These are phyloP conservation scores for Pochonia chlamydosporia DNA, from an alignment of 2,329 filamentous ascomycete genomes.

Conservation along the genomic window DNA sequence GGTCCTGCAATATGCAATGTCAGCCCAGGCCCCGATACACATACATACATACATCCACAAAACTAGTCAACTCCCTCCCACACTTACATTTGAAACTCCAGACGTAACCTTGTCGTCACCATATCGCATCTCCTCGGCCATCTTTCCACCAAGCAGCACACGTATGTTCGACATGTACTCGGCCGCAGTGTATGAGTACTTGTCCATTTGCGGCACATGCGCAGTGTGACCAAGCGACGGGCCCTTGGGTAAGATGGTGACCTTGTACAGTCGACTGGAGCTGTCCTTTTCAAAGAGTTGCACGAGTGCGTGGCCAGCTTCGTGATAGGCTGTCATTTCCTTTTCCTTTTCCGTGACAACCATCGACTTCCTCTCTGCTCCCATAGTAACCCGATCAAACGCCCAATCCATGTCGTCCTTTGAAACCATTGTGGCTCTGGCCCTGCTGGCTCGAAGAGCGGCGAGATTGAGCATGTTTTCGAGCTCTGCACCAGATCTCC, in stretches of 20 bases:
- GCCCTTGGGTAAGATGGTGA: conserved; percentile 91
- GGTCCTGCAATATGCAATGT: conserved; percentile 52
- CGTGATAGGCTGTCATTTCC: conserved; percentile 90
- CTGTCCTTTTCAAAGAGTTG: conserved; percentile 71
- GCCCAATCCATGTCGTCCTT: conserved; percentile 91
- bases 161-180: conserved; percentile 80
- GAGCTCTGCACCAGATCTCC: conserved; percentile 90
- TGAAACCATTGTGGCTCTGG: conserved; percentile 68
- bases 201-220: conserved; percentile 85
- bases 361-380: conserved; percentile 83
- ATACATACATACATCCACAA: neutral
- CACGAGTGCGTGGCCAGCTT: conserved; percentile 91
- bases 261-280: conserved; percentile 83
- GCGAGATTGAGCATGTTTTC: conserved; percentile 97
- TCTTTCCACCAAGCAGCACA: conserved; percentile 77
- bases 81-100: conserved; percentile 70
- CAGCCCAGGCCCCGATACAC: too few species aligned
- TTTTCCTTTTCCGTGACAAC: conserved; percentile 92
- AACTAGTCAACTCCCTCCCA: neutral
- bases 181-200: conserved; percentile 79
- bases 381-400: conserved; percentile 97
- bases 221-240: conserved; percentile 81
- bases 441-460: conserved; percentile 86
- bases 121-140: conserved; percentile 86
- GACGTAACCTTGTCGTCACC: conserved; percentile 88